These are phyloP conservation scores for Pseudoneurospora amorphoporcata DNA, from an alignment of 495 filamentous ascomycete species.

Conservation along the genomic window DNA sequence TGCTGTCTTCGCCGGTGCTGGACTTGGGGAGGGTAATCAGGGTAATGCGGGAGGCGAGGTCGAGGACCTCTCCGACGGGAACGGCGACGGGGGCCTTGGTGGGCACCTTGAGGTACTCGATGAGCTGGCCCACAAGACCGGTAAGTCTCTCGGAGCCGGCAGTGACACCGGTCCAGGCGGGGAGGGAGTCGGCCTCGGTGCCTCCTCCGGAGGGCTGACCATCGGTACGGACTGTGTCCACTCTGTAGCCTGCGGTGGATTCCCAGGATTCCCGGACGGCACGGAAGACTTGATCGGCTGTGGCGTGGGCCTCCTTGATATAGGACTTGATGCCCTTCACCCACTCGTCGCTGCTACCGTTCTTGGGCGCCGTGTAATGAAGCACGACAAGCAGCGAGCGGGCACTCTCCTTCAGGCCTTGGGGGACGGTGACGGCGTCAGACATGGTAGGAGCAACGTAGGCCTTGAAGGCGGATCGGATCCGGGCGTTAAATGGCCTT, in stretches of 20 bases:
- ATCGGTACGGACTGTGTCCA: constrained; percentile 24
- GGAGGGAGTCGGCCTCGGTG: constrained; percentile 39
- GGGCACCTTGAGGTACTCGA: constrained; percentile 34
- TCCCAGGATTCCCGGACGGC: constrained; percentile 70
- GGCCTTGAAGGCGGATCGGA: constrained; percentile 46
- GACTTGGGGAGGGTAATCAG: constrained; percentile 50
- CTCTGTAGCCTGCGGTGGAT: constrained; percentile 37
- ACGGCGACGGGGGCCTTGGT: constrained; percentile 52
- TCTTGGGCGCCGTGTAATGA: constrained; percentile 67
- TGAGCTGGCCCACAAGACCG: constrained; percentile 51
- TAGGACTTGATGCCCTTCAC: constrained; percentile 46
- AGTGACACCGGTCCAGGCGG: constrained; percentile 59
- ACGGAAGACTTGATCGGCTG: constrained; percentile 64
- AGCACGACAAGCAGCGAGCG: constrained; percentile 55
- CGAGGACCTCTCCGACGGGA: constrained; percentile 53
- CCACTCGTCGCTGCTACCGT: constrained; percentile 65
- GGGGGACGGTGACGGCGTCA: constrained; percentile 34
- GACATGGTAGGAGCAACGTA: constrained; percentile 48
- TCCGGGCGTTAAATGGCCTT: constrained; percentile 59
- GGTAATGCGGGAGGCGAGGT: constrained; percentile 56
- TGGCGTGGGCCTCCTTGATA: constrained; percentile 52
- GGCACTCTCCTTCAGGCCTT: constrained; percentile 39
- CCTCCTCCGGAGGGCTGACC: constrained; percentile 32
- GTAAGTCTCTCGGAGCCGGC: constrained; percentile 59
- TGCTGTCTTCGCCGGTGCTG: constrained; percentile 23